Base-by-base conservation (phyloP, 768 basidiomycete genomes). In the Xanthoconium purpureum region DNA sequence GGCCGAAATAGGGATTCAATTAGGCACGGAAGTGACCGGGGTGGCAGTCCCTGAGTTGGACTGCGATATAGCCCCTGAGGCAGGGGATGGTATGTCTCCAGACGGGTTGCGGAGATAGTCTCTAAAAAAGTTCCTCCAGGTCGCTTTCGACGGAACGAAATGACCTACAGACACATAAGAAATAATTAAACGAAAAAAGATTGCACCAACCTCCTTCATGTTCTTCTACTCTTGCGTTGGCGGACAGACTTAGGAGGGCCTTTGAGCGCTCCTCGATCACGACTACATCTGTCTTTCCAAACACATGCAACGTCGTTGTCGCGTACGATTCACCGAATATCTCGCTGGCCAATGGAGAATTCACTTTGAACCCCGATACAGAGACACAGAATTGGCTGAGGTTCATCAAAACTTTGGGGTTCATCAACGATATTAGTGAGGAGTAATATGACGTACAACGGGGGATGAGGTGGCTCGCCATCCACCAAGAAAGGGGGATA, bases 231-330 rank as follows among this genome's bases (percentile, higher is more conserved):
- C 91, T 79, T 32, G 77, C 76, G 45, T 80, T 79, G 2, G 67
- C 64, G 30, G 87, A 87, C 11, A 81, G 71, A 8, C 77, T 75
- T 15, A 89, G 69, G 6, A 93, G 72, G 15, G 69, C 66, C 56
- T 77, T 77, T 0, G 89, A 82, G 33, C 91, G 80, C 65, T 91
- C 89, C 66, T 82, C 80, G 12, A 79, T 67, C 12, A 94, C 88
- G 24, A 95, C 79, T 12, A 89, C 79, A 60, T 94, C 92, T 38
- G 76, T 89, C 61, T 74, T 78, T n/a, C 92, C 92, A 9, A 91
- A 70, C 15, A 94, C 76, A 66, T 93, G 91, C 20, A 95, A 71
- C 0, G 89, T 91, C 4, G 84, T 88, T 10, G 92, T 94, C 20
- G 76, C 69, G 63, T 82, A 87, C 20, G 75, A 76, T 10, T 75